Evolutionary conservation across 805 yeast genomes (phyloP).

Genomic region (Sugiyamaella smithiae): DNA sequence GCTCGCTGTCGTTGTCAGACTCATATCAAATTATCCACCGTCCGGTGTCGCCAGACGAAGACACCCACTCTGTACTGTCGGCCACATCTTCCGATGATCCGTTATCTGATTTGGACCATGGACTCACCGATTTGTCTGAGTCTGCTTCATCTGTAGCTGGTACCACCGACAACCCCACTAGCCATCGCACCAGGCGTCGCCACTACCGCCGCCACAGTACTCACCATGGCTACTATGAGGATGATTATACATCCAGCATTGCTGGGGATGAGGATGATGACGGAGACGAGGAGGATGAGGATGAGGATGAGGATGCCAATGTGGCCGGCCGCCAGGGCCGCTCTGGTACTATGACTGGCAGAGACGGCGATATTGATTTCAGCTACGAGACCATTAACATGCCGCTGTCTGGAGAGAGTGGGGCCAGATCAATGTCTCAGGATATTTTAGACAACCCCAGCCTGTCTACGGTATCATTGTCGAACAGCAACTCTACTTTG

Average conservation of each 20-base stretch:
- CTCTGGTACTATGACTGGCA: background rate
- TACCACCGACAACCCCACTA: background rate
- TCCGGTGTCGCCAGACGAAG: constrained; percentile 1
- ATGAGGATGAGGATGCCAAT: constrained; percentile 2
- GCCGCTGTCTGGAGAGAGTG: background rate
- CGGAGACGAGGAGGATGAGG: constrained; percentile 4
- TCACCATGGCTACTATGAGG: constrained; percentile 1
- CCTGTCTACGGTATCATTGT: constrained; percentile 12
- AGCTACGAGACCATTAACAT: constrained; percentile 1
- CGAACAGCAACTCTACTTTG: constrained; percentile 14
- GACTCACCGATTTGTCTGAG: constrained; percentile 2
- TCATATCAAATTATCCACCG: background rate
- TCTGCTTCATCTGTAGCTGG: background rate
- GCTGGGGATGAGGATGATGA: constrained; percentile 1
- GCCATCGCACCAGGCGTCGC: background rate
- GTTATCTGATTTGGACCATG: constrained; percentile 1
- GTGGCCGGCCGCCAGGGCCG: background rate
- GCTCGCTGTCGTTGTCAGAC: constrained; percentile 2
- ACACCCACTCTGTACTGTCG: constrained; percentile 5
- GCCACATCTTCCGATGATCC: constrained; percentile 3
- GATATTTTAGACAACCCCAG: constrained; percentile 1
- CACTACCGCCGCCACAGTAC: constrained; percentile 1
- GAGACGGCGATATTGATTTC: background rate
- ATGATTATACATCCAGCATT: background rate
- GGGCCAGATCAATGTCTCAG: constrained; percentile 4